phyloP scores from a whole-genome alignment of 176 grass and related monocot genomes.

The Avena eriantha region DNA sequence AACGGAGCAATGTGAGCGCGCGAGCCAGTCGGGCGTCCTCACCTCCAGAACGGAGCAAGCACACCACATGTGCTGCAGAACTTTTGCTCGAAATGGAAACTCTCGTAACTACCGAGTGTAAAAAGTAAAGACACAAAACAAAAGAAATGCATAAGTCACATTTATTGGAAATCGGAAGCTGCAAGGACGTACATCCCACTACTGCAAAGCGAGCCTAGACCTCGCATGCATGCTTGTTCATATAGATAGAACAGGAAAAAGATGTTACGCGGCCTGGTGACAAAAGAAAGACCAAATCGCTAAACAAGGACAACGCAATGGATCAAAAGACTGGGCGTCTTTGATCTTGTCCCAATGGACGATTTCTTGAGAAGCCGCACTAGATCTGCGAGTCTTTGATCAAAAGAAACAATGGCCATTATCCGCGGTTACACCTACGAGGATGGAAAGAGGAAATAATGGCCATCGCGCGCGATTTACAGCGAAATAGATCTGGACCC shows the following conservation, averaged over 20 bases:
- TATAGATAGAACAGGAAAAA: background rate
- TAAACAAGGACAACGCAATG: background rate
- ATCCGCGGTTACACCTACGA: background rate
- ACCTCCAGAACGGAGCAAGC: background rate
- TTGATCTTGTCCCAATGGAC: background rate
- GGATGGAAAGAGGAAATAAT: background rate
- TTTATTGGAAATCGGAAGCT: background rate
- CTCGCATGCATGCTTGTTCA: conserved; percentile 6
- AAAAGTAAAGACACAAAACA: background rate
- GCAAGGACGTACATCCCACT: background rate
- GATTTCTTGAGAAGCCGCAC: background rate
- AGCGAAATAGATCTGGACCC: background rate
- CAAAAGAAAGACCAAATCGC: background rate
- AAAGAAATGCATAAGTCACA: background rate
- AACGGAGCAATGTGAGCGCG: background rate
- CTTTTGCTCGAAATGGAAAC: conserved; percentile 31
- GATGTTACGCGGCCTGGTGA: background rate
- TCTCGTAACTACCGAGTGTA: background rate
- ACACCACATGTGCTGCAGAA: conserved; percentile 8
- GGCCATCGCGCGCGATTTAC: background rate
- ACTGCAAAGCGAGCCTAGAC: background rate
- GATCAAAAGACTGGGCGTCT: background rate
- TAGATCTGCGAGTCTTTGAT: conserved; percentile 8
- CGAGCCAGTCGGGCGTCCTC: background rate
- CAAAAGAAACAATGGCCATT: background rate